phyloP scores from a whole-genome alignment of 2,329 filamentous ascomycete species.

The Chaetomium olivaceum region DNA sequence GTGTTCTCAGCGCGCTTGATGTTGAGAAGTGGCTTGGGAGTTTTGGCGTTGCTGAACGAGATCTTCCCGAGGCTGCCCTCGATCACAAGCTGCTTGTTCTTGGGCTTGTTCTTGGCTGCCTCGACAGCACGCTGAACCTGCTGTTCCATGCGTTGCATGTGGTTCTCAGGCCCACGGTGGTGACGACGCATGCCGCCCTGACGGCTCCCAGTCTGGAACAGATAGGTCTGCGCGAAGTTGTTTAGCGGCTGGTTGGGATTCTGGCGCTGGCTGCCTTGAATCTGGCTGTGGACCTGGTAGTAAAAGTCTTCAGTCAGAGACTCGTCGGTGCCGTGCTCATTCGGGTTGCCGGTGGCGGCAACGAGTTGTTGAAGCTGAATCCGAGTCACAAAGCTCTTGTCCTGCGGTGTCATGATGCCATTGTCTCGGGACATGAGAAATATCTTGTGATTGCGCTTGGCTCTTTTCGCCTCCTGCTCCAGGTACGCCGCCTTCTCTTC shows the following conservation, averaged over 20 bases:
- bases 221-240: slow-evolving; percentile 96
- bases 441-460: slow-evolving; percentile 98
- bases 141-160: slow-evolving; percentile 98
- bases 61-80: slow-evolving; percentile 97
- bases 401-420: slow-evolving; percentile 96
- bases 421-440: slow-evolving; percentile 91
- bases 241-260: slow-evolving; percentile 91
- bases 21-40: slow-evolving; percentile 89
- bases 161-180: slow-evolving; percentile 85
- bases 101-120: slow-evolving; percentile 94
- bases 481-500: slow-evolving; percentile 82
- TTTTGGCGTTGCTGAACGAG: slow-evolving; percentile 98
- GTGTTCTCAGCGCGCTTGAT: slow-evolving; percentile 82
- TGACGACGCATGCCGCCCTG: slow-evolving; percentile 74
- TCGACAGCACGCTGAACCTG: slow-evolving; percentile 97
- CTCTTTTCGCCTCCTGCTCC: slow-evolving; percentile 88
- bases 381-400: slow-evolving; percentile 98
- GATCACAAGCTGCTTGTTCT: slow-evolving; percentile 95
- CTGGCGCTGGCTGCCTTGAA: slow-evolving; percentile 83
- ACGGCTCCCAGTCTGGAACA: slow-evolving; percentile 90
- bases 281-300: slow-evolving; percentile 95
- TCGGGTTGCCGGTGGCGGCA: slow-evolving; percentile 83
- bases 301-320: slow-evolving; percentile 93
- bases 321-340: slow-evolving; percentile 76
- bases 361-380: slow-evolving; percentile 97